phyloP scores from a whole-genome alignment of 1,284 basidiomycete species.

The Malassezia furfur region DNA sequence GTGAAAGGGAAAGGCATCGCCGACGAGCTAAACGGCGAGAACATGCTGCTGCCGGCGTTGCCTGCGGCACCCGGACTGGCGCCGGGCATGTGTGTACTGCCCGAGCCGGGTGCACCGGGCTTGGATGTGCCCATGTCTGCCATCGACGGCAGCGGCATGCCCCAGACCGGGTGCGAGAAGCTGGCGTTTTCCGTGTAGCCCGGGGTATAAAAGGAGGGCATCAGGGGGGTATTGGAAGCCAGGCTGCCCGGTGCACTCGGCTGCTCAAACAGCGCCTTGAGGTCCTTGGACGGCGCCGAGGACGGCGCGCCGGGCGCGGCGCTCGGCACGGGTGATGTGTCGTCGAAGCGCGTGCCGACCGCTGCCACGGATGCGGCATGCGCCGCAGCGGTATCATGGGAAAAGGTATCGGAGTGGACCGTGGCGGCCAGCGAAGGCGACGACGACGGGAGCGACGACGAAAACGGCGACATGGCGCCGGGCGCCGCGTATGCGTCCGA shows the following conservation, averaged over 20 bases:
- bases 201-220: slow-evolving; percentile 38
- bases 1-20: slow-evolving; percentile 14
- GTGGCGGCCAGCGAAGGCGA: slow-evolving; percentile 22
- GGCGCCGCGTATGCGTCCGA: slow-evolving; percentile 70
- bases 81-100: slow-evolving; percentile 14
- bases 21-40: slow-evolving; percentile 10
- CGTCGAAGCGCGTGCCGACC: slow-evolving; percentile 56
- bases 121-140: slow-evolving; percentile 2
- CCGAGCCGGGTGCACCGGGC: background rate
- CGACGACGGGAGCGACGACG: slow-evolving; percentile 65
- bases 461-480: slow-evolving; percentile 81
- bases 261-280: slow-evolving; percentile 76
- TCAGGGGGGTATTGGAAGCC: slow-evolving; percentile 18
- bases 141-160: slow-evolving; percentile 27
- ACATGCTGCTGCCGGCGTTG: slow-evolving; percentile 12
- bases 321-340: slow-evolving; percentile 57
- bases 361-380: slow-evolving; percentile 9
- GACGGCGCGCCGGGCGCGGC: slow-evolving; percentile 55
- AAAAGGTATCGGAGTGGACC: slow-evolving; percentile 34
- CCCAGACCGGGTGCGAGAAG: slow-evolving; percentile 40
- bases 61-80: slow-evolving; percentile 1
- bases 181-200: slow-evolving; percentile 31
- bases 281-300: slow-evolving; percentile 57
- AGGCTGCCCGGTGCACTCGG: slow-evolving; percentile 16
- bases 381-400: slow-evolving; percentile 21